Percentiles rank a stretch among this genome's conserved stretches.
phyloP scores from a whole-genome alignment of 495 filamentous ascomycete genomes.

The Penicillium riverlandense region DNA sequence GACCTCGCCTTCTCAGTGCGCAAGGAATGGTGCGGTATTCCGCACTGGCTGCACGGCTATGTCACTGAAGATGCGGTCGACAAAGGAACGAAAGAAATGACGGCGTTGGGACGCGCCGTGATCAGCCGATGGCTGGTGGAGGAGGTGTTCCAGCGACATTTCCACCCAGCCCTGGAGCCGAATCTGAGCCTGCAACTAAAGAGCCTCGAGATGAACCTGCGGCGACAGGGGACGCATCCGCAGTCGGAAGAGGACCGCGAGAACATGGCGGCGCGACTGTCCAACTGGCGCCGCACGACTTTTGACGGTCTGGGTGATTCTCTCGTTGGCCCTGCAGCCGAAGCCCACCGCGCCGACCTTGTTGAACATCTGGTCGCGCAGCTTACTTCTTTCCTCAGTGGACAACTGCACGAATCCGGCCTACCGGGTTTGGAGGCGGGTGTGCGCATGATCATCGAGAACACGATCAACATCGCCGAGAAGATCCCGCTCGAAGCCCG shows the following conservation, averaged over 20 bases:
- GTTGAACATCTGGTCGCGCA: constrained; percentile 61
- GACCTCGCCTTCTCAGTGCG: constrained; percentile 92
- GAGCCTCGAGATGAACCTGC: constrained; percentile 82
- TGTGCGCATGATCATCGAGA: constrained; percentile 86
- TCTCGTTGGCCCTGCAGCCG: constrained; percentile 57
- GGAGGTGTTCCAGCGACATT: constrained; percentile 82
- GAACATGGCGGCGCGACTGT: constrained; percentile 75
- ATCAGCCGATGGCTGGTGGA: constrained; percentile 89
- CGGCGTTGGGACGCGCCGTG: constrained; percentile 81
- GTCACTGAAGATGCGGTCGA: constrained; percentile 78
- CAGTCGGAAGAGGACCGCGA: constrained; percentile 82
- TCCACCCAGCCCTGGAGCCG: constrained; percentile 80
- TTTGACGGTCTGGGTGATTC: constrained; percentile 78
- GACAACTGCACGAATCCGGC: constrained; percentile 66
- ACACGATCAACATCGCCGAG: constrained; percentile 76
- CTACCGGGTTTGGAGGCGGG: constrained; percentile 72
- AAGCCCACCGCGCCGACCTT: constrained; percentile 56
- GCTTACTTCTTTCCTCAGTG: constrained; percentile 60
- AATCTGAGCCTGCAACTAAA: constrained; percentile 73
- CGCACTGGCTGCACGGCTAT: constrained; percentile 65
- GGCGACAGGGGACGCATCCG: constrained; percentile 59
- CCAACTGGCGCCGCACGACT: constrained; percentile 90
- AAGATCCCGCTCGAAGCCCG: constrained; percentile 88
- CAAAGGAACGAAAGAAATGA: constrained; percentile 93
- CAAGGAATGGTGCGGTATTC: constrained; percentile 81